Evolutionary conservation across 2,329 filamentous ascomycete species (phyloP).

Genomic region (Verticillium albo-atrum): DNA sequence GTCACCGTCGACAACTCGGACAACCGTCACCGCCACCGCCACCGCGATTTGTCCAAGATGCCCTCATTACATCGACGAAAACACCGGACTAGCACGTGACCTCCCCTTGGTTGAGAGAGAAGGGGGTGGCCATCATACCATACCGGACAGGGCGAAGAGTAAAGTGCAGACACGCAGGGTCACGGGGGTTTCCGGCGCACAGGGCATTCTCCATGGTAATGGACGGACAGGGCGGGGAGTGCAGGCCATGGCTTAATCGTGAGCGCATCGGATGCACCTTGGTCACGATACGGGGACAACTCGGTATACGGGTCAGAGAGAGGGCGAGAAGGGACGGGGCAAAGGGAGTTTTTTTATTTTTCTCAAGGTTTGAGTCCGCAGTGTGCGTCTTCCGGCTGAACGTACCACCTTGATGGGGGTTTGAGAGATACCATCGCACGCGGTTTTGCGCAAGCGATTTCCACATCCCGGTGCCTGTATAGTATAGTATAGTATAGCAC

Average conservation of each 20-base stretch:
- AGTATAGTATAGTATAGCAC: background rate
- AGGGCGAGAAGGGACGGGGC: background rate
- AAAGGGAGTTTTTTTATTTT: background rate
- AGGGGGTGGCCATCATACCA: no score
- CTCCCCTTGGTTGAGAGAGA: background rate
- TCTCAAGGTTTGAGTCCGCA: background rate
- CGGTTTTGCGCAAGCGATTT: background rate
- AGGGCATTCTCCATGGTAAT: no score
- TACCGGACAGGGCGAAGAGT: no score
- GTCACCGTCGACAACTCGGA: background rate
- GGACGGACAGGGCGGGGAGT: no score
- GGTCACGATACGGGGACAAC: background rate
- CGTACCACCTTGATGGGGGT: background rate
- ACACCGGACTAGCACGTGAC: background rate
- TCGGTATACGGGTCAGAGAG: background rate
- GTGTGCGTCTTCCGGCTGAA: background rate
- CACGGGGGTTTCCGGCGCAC: no score
- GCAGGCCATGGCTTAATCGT: no score
- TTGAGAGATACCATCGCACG: background rate
- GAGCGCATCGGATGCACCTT: background rate
- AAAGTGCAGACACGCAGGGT: no score
- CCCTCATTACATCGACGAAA: background rate
- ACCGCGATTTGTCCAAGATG: background rate
- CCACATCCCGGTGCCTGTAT: background rate
- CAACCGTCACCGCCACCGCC: background rate